Percentiles rank a stretch among this genome's conserved stretches.
phyloP scores from a whole-genome alignment of 495 filamentous ascomycete genomes.

The Daldinia loculata region DNA sequence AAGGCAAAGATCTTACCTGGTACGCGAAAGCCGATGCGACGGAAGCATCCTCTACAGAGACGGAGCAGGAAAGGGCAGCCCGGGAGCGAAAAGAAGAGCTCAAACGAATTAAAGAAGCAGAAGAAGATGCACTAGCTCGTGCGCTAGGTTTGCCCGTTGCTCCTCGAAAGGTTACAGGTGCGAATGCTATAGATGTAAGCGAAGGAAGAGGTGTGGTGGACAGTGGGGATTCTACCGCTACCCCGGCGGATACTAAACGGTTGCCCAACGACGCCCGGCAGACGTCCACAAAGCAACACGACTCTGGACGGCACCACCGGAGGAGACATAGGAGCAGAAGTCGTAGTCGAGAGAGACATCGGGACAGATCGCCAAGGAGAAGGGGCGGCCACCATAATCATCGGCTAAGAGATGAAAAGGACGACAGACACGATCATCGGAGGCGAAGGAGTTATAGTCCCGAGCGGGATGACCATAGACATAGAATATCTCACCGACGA shows the following conservation, averaged over 20 bases:
- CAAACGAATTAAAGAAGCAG: slow-evolving; percentile 84
- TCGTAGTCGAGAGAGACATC: slow-evolving; percentile 43
- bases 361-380: slow-evolving; percentile 32
- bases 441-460: slow-evolving; percentile 32
- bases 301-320: slow-evolving; percentile 48
- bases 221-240: background rate
- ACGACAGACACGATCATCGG: slow-evolving; percentile 30
- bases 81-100: slow-evolving; percentile 81
- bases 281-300: slow-evolving; percentile 39
- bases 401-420: slow-evolving; percentile 31
- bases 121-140: slow-evolving; percentile 85
- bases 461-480: slow-evolving; percentile 20
- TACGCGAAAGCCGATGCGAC: slow-evolving; percentile 76
- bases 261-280: slow-evolving; percentile 36
- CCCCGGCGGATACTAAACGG: slow-evolving; percentile 21
- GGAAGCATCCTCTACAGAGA: slow-evolving; percentile 58
- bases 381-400: slow-evolving; percentile 26
- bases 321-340: slow-evolving; percentile 51
- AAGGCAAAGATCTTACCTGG: slow-evolving; percentile 85
- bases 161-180: slow-evolving; percentile 56
- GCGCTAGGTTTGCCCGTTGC: slow-evolving; percentile 82
- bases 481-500: slow-evolving; percentile 16
- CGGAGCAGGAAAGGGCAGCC: slow-evolving; percentile 67
- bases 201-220: slow-evolving; percentile 24
- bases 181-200: slow-evolving; percentile 57